phyloP scores from a whole-genome alignment of 2,329 filamentous ascomycete species.

The Madurella mycetomatis region DNA sequence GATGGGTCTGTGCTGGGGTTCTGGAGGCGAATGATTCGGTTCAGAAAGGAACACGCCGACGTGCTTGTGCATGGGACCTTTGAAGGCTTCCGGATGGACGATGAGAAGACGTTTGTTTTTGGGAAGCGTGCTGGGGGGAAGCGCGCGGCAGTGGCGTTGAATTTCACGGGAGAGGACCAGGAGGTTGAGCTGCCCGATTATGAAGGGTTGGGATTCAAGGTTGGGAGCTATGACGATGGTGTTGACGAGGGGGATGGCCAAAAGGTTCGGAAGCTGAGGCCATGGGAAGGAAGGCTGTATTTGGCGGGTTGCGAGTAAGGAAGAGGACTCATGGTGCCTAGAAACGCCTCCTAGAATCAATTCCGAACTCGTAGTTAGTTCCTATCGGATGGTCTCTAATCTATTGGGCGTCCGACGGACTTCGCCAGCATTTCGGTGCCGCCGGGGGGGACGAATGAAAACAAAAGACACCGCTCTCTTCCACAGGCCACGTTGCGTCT shows the following conservation, averaged over 20 bases:
- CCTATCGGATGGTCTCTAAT: no score
- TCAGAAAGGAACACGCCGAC: slow-evolving; percentile 53
- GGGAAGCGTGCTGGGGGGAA: slow-evolving; percentile 31
- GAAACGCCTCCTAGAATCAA: no score
- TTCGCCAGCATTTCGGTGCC: no score
- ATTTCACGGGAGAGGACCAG: slow-evolving; percentile 41
- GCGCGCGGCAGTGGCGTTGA: slow-evolving; percentile 36
- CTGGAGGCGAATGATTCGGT: slow-evolving; percentile 52
- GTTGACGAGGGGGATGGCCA: slow-evolving; percentile 5
- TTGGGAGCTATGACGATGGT: slow-evolving; percentile 32
- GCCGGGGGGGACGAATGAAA: no score
- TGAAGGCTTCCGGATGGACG: slow-evolving; percentile 45
- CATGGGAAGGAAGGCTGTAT: slow-evolving; percentile 36
- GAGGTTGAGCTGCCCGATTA: slow-evolving; percentile 25
- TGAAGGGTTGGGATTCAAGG: slow-evolving; percentile 22
- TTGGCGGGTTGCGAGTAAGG: slow-evolving; percentile 13
- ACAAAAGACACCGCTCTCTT: no score
- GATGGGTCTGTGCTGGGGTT: slow-evolving; percentile 52
- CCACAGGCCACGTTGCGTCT: no score
- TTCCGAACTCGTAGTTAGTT: no score
- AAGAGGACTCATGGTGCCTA: no score
- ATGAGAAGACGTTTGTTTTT: slow-evolving; percentile 43
- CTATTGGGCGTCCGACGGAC: no score
- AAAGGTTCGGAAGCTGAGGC: slow-evolving; percentile 24
- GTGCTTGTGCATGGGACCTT: slow-evolving; percentile 60